Evolutionary conservation across 2,329 filamentous ascomycete species (phyloP).

Genomic region (Trichoderma atroviride): DNA sequence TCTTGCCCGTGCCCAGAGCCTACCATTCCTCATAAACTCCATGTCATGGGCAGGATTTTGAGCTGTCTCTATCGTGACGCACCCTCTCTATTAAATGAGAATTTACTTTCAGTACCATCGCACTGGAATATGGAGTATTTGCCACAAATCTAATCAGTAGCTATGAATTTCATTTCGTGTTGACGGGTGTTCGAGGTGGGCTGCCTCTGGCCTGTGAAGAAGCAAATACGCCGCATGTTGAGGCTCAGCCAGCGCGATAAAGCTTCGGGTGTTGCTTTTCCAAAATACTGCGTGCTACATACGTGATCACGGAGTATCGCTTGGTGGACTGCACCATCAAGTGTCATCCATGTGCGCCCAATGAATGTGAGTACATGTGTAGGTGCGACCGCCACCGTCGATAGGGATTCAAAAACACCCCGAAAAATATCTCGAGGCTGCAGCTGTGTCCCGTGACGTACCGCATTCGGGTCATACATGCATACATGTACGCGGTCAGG

Average conservation of each 20-base stretch:
- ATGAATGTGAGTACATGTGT: background rate
- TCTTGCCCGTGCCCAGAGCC: background rate
- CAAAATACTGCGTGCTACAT: background rate
- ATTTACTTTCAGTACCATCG: background rate
- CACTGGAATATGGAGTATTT: background rate
- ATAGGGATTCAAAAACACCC: background rate
- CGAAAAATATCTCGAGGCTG: background rate
- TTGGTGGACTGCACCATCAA: background rate
- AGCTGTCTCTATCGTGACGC: background rate
- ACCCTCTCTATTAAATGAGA: background rate
- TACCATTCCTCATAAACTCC: background rate
- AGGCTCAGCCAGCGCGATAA: background rate
- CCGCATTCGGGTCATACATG: constrained; percentile 21
- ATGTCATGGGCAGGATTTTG: background rate
- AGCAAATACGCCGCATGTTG: background rate
- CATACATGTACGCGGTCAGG: constrained; percentile 22
- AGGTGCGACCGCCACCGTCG: background rate
- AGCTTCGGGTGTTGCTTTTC: background rate
- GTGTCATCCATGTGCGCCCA: background rate
- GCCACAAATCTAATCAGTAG: background rate
- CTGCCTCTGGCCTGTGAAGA: background rate
- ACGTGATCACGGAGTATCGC: background rate
- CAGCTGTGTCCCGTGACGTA: constrained; percentile 8
- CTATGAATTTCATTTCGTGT: background rate
- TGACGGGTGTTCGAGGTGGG: background rate